Base-by-base conservation (phyloP, 257 asterid genomes). In the Verbascum thapsus region DNA sequence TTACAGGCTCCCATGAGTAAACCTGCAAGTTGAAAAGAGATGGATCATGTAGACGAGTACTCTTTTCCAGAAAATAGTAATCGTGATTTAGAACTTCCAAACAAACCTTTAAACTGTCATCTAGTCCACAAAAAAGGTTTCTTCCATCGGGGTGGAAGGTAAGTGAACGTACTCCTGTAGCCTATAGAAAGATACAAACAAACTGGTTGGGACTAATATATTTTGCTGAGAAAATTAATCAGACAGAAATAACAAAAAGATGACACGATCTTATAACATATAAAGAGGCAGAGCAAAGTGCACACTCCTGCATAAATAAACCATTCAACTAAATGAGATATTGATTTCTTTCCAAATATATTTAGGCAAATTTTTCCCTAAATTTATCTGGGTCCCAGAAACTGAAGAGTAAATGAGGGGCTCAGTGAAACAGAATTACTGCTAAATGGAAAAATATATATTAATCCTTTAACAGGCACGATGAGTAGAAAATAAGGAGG, bases 1-100 rank as follows among this genome's bases (percentile, higher is more conserved):
- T 74, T 63, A 84, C 90, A 69, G 99, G 99, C 75, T 94, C 98
- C 99, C 99, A 94, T 23, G 97, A 87, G 84, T 85, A 90, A 72
- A 90, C 96, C 98, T 90, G 76, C 60, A 78, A n/a, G 66, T 66
- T 64, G 61, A 70, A 69, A 57, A 67, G 61, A 68, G 40, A 72
- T 19, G 30, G 51, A 60, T 53, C 58, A 73, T 45, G 32, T 70
- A 43, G 74, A 37, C 53, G 22, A 63, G 41, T 15, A 52, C 47
- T 23, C 57, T 60, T 71, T 51, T 17, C 58, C 8, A 20, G 42
- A 48, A 56, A 55, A 18, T 5, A 76, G 22, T 51, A 54, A 51
- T 8, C 40, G 32, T 32, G 11, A 20, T 40, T 72, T 13, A 30
- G 43, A 72, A 67, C 35, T 7, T 32, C 45, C 52, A 53, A 64